Evolutionary conservation across 345 rosid species (phyloP), one percentile per base, ranked within the genome.

Genomic region (Salix arbutifolia): DNA sequence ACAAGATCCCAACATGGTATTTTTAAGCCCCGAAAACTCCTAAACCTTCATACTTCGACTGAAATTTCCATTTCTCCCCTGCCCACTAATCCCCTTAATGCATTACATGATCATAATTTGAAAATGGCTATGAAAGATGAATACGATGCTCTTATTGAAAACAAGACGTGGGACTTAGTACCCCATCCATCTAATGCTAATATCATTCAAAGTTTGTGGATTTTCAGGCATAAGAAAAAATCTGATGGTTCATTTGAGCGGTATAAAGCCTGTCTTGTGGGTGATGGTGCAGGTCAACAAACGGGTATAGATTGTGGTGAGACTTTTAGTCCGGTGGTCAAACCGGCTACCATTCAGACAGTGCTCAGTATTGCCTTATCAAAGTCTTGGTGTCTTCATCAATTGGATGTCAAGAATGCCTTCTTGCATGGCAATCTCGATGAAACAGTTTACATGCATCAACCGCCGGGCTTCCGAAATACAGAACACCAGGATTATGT

Each of bases 81-180:
- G 19, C 70, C 70, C 9, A 26, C 14, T 1, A 67, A 35, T 8
- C 70, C n/a, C 9, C 16, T 0, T 4, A 5, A 13, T 67, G 70
- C 42, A 7, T 35, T 67, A 0, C 21, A 1, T 21, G 18, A 67
- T 9, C 70, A 17, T 19, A 67, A 67, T 67, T 68, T 52, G 71
- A 68, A 68, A 38, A 7, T 19, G 21, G 30, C 71, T 28, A 68
- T 68, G 50, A 17, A 4, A 6, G 71, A 68, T 21, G 71, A 68
- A 68, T 68, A 14, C 38, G n/a, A 68, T 68, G 71, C 71, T 73
- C 69, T 62, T 25, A 73, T 42, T 42, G 8, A 23, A 42, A 69
- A 69, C 44, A 44, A 69, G 73, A 69, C 73, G 33, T 69, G 58
- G 68, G 76, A 73, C 6, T 56, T 73, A 33, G 68, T 73, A 19